These are phyloP conservation scores for Dryas drummondii DNA, from an alignment of 306 rosid species.

Conservation along the genomic window DNA sequence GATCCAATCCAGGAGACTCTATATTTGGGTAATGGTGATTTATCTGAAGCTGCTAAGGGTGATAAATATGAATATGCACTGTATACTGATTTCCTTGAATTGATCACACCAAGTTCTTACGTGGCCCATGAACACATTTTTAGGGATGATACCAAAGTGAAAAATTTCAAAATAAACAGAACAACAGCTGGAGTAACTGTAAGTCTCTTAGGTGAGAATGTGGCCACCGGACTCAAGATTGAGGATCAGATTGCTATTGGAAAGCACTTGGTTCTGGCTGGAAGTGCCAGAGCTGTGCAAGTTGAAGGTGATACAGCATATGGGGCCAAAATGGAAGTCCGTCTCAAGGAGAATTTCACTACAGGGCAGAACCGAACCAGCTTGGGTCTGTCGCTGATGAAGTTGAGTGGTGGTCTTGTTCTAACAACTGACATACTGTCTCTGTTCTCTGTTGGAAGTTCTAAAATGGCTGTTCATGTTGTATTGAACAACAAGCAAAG, in stretches of 20 bases:
- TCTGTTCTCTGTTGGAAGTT: slow-evolving; percentile 24
- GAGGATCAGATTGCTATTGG: slow-evolving; percentile 28
- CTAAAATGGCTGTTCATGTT: slow-evolving; percentile 17
- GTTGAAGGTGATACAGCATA: slow-evolving; percentile 16
- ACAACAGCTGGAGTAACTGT: slow-evolving; percentile 2
- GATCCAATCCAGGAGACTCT: slow-evolving; percentile 4
- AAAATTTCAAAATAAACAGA: slow-evolving; percentile 14
- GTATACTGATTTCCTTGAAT: slow-evolving; percentile 19
- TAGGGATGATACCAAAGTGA: slow-evolving; percentile 19
- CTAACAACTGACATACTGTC: slow-evolving; percentile 13
- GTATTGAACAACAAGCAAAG: slow-evolving; percentile 25
- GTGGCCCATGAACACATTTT: slow-evolving; percentile 13
- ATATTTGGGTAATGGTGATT: neutral
- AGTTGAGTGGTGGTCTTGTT: slow-evolving; percentile 19
- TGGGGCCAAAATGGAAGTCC: slow-evolving; percentile 30
- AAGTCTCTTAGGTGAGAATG: slow-evolving; percentile 15
- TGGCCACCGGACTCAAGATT: slow-evolving; percentile 18
- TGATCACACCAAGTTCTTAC: slow-evolving; percentile 17
- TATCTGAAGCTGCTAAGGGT: slow-evolving; percentile 15
- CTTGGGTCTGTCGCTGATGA: slow-evolving; percentile 29
- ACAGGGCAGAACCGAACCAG: slow-evolving; percentile 11
- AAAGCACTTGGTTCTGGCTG: slow-evolving; percentile 18
- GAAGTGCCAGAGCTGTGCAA: slow-evolving; percentile 20
- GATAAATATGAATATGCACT: slow-evolving; percentile 10
- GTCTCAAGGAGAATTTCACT: slow-evolving; percentile 21